A percentile compares a stretch with the other conserved stretches of the same genome.
These are phyloP conservation scores for Cercospora canescens DNA, from an alignment of 2,329 filamentous ascomycete genomes.

Conservation along the genomic window DNA sequence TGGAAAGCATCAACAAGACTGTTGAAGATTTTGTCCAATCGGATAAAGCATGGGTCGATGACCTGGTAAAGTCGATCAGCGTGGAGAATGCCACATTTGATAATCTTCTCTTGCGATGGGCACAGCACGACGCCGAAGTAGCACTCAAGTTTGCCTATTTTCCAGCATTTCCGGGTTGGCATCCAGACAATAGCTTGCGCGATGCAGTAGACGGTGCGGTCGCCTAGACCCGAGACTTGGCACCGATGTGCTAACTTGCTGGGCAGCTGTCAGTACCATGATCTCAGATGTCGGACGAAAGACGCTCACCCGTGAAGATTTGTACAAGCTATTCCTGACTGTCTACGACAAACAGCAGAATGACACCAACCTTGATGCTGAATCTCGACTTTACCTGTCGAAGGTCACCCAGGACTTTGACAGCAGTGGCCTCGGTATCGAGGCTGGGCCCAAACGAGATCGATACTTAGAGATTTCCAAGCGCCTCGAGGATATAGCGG, in stretches of 20 bases:
- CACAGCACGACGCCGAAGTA: conserved; percentile 56
- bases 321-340: conserved; percentile 61
- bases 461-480: conserved; percentile 83
- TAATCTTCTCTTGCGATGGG: conserved; percentile 63
- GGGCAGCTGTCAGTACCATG: conserved; percentile 37
- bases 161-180: conserved; percentile 34
- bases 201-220: conserved; percentile 31
- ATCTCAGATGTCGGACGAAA: conserved; percentile 68
- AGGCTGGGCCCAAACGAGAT: conserved; percentile 66
- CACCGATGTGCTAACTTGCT: conserved; percentile 41
- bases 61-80: conserved; percentile 60
- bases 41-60: conserved; percentile 62
- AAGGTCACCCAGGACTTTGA: conserved; percentile 74
- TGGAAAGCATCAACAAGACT: neutral
- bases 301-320: conserved; percentile 73
- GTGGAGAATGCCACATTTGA: conserved; percentile 56
- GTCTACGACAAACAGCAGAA: conserved; percentile 44
- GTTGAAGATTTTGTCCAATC: neutral
- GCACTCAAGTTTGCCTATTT: conserved; percentile 46
- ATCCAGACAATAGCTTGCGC: neutral
- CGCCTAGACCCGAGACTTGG: conserved; percentile 43
- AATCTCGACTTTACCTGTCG: conserved; percentile 67
- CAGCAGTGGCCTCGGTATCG: conserved; percentile 68
- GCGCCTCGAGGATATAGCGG: conserved; percentile 67
- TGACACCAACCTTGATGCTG: conserved; percentile 60